Conservation (phyloP, 768 basidiomycete species). For the Pleurotus tuber-regium region DNA sequence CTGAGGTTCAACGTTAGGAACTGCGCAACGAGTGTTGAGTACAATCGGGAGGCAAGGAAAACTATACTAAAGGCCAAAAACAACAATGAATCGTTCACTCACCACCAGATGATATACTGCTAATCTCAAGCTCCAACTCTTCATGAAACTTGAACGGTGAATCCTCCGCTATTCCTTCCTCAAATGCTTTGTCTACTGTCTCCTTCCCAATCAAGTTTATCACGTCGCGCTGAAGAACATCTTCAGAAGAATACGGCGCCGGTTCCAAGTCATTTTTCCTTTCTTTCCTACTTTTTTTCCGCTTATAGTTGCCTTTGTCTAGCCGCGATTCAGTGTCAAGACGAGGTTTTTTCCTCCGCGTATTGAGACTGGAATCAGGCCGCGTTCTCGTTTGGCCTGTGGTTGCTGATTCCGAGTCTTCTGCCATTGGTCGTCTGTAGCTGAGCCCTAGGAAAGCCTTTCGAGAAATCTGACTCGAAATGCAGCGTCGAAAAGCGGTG, state of each 20-base stretch:
- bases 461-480: not conserved
- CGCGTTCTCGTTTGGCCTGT: slow-evolving; percentile 16
- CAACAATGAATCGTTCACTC: slow-evolving; percentile 19
- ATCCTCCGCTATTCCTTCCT: slow-evolving; percentile 49
- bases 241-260: slow-evolving; percentile 68
- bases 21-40: not conserved
- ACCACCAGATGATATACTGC: slow-evolving; percentile 63
- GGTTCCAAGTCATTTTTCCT: slow-evolving; percentile 24
- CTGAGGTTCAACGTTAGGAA: slow-evolving; percentile 32
- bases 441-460: not conserved
- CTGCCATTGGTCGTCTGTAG: not conserved
- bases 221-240: slow-evolving; percentile 76
- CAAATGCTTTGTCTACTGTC: slow-evolving; percentile 46
- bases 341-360: slow-evolving; percentile 26
- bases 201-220: slow-evolving; percentile 61
- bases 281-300: not conserved
- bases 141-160: slow-evolving; percentile 59
- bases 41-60: too few species aligned
- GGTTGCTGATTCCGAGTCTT: slow-evolving; percentile 17
- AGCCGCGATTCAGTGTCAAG: slow-evolving; percentile 8
- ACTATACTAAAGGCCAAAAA: too few species aligned
- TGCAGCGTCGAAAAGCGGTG: too few species aligned
- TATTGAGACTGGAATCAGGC: slow-evolving; percentile 20
- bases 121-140: slow-evolving; percentile 67
- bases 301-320: not conserved